Evolutionary conservation across 129 eudicot genomes (phyloP).

Genomic region (Helianthus annuus): HanXRQr2.0-SUNRISE NC_035449.2:4488693-4489192

Average conservation of each 20-base stretch:
- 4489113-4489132: conserved; percentile 76
- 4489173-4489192: conserved; percentile 72
- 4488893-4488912: conserved; percentile 6
- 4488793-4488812: conserved; percentile 5
- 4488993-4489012: conserved; percentile 1
- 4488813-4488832: conserved; percentile 6
- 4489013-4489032: conserved; percentile 16
- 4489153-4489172: conserved; percentile 61
- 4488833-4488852: conserved; percentile 9
- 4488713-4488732: conserved; percentile 51
- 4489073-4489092: conserved; percentile 84
- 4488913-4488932: conserved; percentile 9
- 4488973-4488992: conserved; percentile 4
- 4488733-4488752: conserved; percentile 33
- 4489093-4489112: conserved; percentile 95
- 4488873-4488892: background rate
- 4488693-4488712: conserved; percentile 88
- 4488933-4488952: conserved; percentile 34
- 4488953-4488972: conserved; percentile 5
- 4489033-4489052: conserved; percentile 24
- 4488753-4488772: conserved; percentile 27
- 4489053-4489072: conserved; percentile 25
- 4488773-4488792: conserved; percentile 10
- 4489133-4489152: conserved; percentile 55
- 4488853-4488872: conserved; percentile 12